Conservation (phyloP, 2,329 filamentous ascomycete genomes). For the Verticillium longisporum region DNA sequence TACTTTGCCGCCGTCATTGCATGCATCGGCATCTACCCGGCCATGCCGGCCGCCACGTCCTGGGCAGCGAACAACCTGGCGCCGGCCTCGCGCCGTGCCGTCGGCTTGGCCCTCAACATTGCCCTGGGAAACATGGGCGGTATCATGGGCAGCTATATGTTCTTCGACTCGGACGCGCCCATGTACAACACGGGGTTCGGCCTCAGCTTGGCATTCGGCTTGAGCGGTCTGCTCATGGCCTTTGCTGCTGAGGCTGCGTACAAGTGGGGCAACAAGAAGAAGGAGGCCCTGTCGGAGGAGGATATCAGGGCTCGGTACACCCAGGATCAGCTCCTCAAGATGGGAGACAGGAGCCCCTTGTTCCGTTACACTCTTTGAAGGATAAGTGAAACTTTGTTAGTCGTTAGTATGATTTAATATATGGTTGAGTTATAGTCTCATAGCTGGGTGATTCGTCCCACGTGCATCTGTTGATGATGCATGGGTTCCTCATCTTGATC, state of each 20-base stretch:
- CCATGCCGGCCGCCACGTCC: constrained; percentile 54
- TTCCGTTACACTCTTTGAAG: constrained; percentile 12
- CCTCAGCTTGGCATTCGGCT: constrained; percentile 21
- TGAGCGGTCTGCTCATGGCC: constrained; percentile 18
- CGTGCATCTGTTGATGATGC: no score
- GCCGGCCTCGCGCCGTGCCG: constrained; percentile 24
- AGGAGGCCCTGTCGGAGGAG: constrained; percentile 16
- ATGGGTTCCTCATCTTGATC: no score
- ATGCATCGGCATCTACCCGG: constrained; percentile 60
- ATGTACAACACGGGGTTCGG: constrained; percentile 28
- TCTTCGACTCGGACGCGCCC: constrained; percentile 24
- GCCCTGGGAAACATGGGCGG: constrained; percentile 32
- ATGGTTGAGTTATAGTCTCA: no score
- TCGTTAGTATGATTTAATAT: no score
- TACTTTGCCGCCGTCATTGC: background rate
- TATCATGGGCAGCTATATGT: constrained; percentile 31
- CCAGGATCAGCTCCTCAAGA: constrained; percentile 9
- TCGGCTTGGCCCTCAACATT: constrained; percentile 30
- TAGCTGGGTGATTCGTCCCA: no score
- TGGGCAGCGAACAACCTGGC: constrained; percentile 66
- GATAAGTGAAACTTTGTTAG: no score
- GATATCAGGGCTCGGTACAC: constrained; percentile 13
- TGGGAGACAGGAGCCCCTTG: constrained; percentile 14
- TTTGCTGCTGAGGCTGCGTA: constrained; percentile 21
- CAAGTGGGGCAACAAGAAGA: constrained; percentile 18